Conservation (phyloP, 805 yeast species). For the Candida vartiovaarae region DNA sequence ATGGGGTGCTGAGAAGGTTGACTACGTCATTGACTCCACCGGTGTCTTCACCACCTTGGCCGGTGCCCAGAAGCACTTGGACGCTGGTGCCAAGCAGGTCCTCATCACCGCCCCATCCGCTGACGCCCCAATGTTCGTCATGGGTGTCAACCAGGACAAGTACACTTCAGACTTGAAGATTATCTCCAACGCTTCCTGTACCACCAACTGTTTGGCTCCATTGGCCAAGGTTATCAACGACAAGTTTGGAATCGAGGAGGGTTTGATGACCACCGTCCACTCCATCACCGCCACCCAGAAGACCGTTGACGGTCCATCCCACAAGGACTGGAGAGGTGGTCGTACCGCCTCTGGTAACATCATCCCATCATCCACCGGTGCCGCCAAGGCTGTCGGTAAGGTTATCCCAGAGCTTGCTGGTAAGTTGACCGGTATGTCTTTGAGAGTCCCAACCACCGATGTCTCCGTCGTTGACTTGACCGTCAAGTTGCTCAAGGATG, state of each 20-base stretch:
- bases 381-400: slow-evolving; percentile 72
- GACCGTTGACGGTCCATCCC: slow-evolving; percentile 73
- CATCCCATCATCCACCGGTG: slow-evolving; percentile 72
- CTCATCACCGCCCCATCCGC: slow-evolving; percentile 66
- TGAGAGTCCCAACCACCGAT: slow-evolving; percentile 70
- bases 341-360: slow-evolving; percentile 72
- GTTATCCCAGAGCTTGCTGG: slow-evolving; percentile 67
- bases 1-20: slow-evolving; percentile 59
- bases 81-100: slow-evolving; percentile 70
- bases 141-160: slow-evolving; percentile 60
- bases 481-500: slow-evolving; percentile 49
- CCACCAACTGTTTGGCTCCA: slow-evolving; percentile 72
- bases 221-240: slow-evolving; percentile 64
- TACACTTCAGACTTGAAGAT: slow-evolving; percentile 51
- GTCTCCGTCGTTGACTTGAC: slow-evolving; percentile 69
- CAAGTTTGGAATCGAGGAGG: slow-evolving; percentile 62
- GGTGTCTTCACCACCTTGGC: slow-evolving; percentile 64
- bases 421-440: slow-evolving; percentile 67
- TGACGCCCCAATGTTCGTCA: slow-evolving; percentile 68
- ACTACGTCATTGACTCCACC: slow-evolving; percentile 62
- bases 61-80: slow-evolving; percentile 62
- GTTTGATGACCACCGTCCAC: slow-evolving; percentile 69
- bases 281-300: slow-evolving; percentile 65
- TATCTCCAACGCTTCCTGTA: slow-evolving; percentile 66
- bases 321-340: slow-evolving; percentile 79